Base-by-base conservation (phyloP, 2,329 filamentous ascomycete genomes). In the Cryphonectria nitschkei region DNA sequence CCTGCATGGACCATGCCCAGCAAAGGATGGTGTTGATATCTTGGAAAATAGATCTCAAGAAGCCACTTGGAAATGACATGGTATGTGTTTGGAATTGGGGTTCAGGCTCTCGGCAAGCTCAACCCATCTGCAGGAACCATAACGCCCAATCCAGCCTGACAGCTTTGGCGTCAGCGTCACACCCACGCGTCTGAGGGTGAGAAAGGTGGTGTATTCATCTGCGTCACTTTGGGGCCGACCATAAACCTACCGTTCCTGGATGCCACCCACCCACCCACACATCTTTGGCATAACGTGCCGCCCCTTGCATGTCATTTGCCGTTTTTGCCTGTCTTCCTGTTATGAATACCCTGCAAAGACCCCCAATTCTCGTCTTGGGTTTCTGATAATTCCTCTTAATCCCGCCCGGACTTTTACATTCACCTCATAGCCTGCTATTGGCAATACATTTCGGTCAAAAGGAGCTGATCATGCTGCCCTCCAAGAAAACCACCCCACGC, bases 41-140 rank as follows among this genome's bases (percentile, higher is more conserved):
- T 13, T 39, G 1, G 29, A n/a, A n/a, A 64, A 29, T 65, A n/a
- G 39, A 50, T 39, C 32, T 22, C 41, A 19, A 19, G 29, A 46
- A 13, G 37, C 43, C 22, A 29, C 43, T 65, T 14, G 52, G 6
- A 65, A 16, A 29, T 65, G 29, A 32, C 37, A n/a, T 34, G 32
- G 22, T 41, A 50, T 16, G 32, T 50, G 43, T 52, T 26, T 29
- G 62, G 32, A 22, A 43, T 0, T 16, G 41, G 62, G 41, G 41
- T 50, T 29, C 41, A 32, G 41, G 26, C 16, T 22, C 11, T 32
- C 26, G 41, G 32, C 32, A 54, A 62, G 41, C 29, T 41, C 43
- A 39, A 6, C 41, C 41, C 29, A 29, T 29, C 56, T 68, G 66
- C 56, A 68, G 66, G 66, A 68, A 68, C 66, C 66, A 58, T 52